Conservation (phyloP, 2,329 filamentous ascomycete genomes). For the Paracoccidioides brasiliensis region DNA sequence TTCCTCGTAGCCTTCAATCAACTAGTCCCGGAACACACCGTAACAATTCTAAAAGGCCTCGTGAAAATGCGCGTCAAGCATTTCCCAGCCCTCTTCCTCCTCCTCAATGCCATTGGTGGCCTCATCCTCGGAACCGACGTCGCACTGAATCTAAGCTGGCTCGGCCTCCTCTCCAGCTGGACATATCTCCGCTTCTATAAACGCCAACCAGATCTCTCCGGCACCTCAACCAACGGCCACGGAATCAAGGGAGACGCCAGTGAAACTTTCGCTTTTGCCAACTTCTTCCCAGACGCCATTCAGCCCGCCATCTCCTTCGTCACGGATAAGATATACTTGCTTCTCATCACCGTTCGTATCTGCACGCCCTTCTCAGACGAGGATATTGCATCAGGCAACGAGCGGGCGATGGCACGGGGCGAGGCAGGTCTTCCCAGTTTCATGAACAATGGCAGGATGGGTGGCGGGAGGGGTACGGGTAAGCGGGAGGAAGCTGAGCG, state of each 20-base stretch:
- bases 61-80: slow-evolving; percentile 78
- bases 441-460: slow-evolving; percentile 37
- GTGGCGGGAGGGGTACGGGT: slow-evolving; percentile 38
- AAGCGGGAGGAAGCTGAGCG: slow-evolving; percentile 86
- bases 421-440: slow-evolving; percentile 49
- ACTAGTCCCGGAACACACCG: slow-evolving; percentile 90
- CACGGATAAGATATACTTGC: slow-evolving; percentile 60
- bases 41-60: slow-evolving; percentile 79
- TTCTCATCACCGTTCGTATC: slow-evolving; percentile 61
- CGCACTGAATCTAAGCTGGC: slow-evolving; percentile 63
- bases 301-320: slow-evolving; percentile 65
- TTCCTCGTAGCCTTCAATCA: slow-evolving; percentile 98
- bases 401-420: slow-evolving; percentile 53
- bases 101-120: slow-evolving; percentile 56
- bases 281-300: slow-evolving; percentile 79
- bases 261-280: slow-evolving; percentile 90
- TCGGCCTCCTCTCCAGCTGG: slow-evolving; percentile 81
- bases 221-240: slow-evolving; percentile 39
- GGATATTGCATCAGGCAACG: slow-evolving; percentile 60
- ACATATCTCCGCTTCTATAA: slow-evolving; percentile 96
- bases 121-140: slow-evolving; percentile 56
- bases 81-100: slow-evolving; percentile 61
- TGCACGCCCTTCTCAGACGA: slow-evolving; percentile 76
- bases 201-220: slow-evolving; percentile 41
- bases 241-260: slow-evolving; percentile 76